Evolutionary conservation across 2,329 filamentous ascomycete species (phyloP).

Genomic region (Xylariaceae sp.): DNA sequence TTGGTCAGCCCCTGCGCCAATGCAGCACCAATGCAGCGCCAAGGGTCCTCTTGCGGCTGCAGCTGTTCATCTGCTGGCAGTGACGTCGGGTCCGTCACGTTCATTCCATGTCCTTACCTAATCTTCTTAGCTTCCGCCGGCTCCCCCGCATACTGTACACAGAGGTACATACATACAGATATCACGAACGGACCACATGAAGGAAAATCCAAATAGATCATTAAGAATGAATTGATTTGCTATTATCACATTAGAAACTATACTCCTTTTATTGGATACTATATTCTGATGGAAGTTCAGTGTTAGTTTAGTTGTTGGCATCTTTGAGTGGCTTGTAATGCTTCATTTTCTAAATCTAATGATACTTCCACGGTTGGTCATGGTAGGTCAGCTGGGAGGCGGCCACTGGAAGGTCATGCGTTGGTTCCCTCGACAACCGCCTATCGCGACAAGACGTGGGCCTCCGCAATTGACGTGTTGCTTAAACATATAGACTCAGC

Average conservation of each 20-base stretch:
- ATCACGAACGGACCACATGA: neutral
- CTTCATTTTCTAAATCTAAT: conserved; percentile 1
- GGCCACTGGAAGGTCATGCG: conserved; percentile 21
- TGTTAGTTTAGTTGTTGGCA: too few species aligned
- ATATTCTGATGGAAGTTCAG: too few species aligned
- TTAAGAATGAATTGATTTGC: neutral
- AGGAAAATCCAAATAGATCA: neutral
- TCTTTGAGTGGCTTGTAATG: too few species aligned
- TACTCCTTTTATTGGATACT: neutral
- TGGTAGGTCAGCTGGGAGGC: conserved; percentile 20
- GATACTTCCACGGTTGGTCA: conserved; percentile 7
- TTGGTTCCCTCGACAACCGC: conserved; percentile 28
- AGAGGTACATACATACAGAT: too few species aligned
- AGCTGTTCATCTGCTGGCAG: neutral
- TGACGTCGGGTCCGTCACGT: neutral
- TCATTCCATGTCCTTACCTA: too few species aligned
- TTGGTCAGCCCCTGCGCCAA: neutral
- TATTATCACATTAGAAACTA: too few species aligned
- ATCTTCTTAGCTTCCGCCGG: neutral
- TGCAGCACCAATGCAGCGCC: neutral
- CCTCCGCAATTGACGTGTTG: conserved; percentile 9
- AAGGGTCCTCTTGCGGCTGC: neutral
- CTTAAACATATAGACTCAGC: neutral
- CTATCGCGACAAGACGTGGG: neutral
- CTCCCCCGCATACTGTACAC: neutral